Conservation (phyloP, 148 eudicot genomes). For the Vaccinium corymbosum region DNA sequence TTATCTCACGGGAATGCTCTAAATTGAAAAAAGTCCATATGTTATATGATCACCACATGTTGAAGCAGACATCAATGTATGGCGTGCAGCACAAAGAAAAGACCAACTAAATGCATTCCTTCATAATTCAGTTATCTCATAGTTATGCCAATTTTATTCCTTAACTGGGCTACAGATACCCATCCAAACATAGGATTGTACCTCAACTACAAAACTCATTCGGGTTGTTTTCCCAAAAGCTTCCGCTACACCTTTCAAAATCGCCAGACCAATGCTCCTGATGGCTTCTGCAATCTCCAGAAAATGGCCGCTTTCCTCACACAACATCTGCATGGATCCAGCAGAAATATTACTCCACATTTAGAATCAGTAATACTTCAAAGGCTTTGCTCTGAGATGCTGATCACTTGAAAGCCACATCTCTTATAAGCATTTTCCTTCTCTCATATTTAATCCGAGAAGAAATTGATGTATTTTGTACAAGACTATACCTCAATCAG, state of each 20-base stretch:
- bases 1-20: neutral
- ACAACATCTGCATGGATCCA: constrained; percentile 26
- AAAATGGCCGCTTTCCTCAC: constrained; percentile 63
- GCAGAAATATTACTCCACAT: neutral
- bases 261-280: constrained; percentile 67
- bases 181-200: constrained; percentile 20
- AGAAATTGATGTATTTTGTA: neutral
- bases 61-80: neutral
- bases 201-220: constrained; percentile 91
- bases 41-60: neutral
- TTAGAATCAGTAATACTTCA: neutral
- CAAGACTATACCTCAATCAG: constrained; percentile 54
- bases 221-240: constrained; percentile 62
- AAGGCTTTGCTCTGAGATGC: neutral
- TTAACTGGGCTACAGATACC: neutral
- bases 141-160: neutral
- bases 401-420: neutral
- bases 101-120: neutral
- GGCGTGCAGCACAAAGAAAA: neutral
- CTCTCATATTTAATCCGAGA: constrained; percentile 2
- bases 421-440: neutral
- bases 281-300: constrained; percentile 72
- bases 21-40: neutral
- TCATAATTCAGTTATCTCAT: neutral
- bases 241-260: constrained; percentile 72